These are phyloP conservation scores for Lolium perenne DNA, from an alignment of 176 grass and related monocot genomes.

Conservation along the genomic window DNA sequence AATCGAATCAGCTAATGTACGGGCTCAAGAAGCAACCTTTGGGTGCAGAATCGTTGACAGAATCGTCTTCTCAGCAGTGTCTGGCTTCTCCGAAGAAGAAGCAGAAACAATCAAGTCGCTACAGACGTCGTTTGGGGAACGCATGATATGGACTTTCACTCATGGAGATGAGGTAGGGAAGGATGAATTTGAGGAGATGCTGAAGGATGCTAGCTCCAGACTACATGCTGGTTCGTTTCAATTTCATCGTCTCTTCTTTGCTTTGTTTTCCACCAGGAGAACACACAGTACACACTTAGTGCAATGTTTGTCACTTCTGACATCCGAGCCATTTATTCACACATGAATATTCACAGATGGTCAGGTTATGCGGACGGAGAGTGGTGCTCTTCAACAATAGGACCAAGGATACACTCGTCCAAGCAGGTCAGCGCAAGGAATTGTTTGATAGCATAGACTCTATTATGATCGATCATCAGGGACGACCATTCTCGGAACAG, in stretches of 20 bases:
- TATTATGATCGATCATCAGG: not conserved
- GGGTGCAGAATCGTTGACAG: too few species aligned
- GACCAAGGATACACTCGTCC: not conserved
- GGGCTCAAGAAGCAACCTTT: too few species aligned
- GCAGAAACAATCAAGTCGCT: not conserved
- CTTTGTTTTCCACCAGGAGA: not conserved
- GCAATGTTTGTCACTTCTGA: not conserved
- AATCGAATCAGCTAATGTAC: too few species aligned
- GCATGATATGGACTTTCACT: not conserved
- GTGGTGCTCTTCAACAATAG: not conserved
- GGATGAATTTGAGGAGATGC: not conserved
- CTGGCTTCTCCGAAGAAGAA: slow-evolving; percentile 11
- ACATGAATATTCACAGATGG: not conserved
- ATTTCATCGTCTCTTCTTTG: not conserved
- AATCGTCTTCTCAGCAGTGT: not conserved
- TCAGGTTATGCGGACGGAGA: not conserved
- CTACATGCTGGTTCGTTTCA: not conserved
- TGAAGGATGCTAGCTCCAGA: not conserved
- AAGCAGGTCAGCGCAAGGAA: not conserved
- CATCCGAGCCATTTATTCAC: not conserved
- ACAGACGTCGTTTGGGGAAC: not conserved
- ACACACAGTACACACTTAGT: too few species aligned
- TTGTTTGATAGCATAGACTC: not conserved
- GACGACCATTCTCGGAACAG: not conserved
- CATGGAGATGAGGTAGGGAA: not conserved